Base-by-base conservation (phyloP, 2,329 filamentous ascomycete species). In the Diaporthe caulivora region DNA sequence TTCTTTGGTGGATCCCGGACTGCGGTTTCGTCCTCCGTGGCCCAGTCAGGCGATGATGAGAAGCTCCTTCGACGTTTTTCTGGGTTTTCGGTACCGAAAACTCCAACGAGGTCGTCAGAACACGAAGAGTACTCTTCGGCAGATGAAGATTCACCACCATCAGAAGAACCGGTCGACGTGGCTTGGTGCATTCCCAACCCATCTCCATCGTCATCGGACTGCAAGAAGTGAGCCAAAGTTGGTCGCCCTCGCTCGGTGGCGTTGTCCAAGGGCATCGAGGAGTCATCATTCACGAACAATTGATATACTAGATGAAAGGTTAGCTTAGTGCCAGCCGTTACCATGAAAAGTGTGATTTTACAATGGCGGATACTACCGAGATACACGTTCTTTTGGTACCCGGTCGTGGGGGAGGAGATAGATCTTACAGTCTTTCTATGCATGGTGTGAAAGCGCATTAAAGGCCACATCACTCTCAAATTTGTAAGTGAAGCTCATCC, bases 361-460 rank as follows among this genome's bases (percentile, higher is more conserved):
- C n/a, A n/a, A n/a, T n/a, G n/a, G n/a, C n/a, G n/a, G n/a, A n/a
- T n/a, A n/a, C n/a, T n/a, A n/a, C n/a, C n/a, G n/a, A n/a, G n/a
- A n/a, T n/a, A n/a, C n/a, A n/a, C n/a, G n/a, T 24, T 49, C 21
- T 49, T 18, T 49, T 49, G 47, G 21, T 49, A 11, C 7, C 21
- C 21, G 21, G 47, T n/a, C 21, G 24, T 18, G 47, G 24, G 47
- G 47, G 47, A 49, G 47, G 47, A 18, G n/a, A 51, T 49, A n/a
- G 9, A 11, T 11, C 55, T 60, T 9, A 60, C 55, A 60, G n/a
- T 60, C 55, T 60, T 60, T 60, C 55, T 34, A 60, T 13, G 34
- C 34, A 11, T 60, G 55, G 42, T 40, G 34, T 8, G 55, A 60
- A 15, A 60, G 21, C 8, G 34, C 13, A 26, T 60, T 60, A n/a